Conservation (phyloP, 192 early-diverging fungal species). For the Rhizophagus clarus region DNA sequence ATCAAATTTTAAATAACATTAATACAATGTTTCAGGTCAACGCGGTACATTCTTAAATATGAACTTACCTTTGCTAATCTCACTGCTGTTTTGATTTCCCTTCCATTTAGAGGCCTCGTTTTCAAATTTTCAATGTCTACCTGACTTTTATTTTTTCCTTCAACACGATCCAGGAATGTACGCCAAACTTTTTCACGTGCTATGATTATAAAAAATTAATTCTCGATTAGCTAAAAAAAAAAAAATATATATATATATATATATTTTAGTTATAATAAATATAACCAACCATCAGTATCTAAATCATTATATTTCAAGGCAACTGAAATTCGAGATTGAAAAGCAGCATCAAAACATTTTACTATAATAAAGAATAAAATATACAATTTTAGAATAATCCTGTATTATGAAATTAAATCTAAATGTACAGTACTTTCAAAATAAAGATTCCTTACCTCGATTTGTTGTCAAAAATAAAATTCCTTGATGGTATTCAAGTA, state of each 20-base stretch:
- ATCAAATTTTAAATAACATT: no score
- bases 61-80: conserved; percentile 2
- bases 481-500: conserved; percentile 64
- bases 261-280: no score
- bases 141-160: conserved; percentile 19
- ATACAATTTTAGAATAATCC: no score
- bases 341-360: conserved; percentile 55
- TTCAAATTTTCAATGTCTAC: conserved; percentile 11
- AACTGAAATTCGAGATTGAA: conserved; percentile 55
- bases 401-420: not conserved
- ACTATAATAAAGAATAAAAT: not conserved
- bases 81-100: conserved; percentile 25
- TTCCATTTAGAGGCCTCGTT: conserved; percentile 6
- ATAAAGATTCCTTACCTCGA: conserved; percentile 43
- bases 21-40: no score
- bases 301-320: conserved; percentile 54
- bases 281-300: not conserved
- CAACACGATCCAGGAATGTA: conserved; percentile 44
- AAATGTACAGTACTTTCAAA: not conserved
- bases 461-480: conserved; percentile 71
- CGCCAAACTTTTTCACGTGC: conserved; percentile 54
- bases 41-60: no score
- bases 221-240: no score
- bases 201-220: no score
- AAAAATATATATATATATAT: no score